phyloP scores from a whole-genome alignment of 371 early-diverging fungal species.

The Rhizopus sp. region DNA sequence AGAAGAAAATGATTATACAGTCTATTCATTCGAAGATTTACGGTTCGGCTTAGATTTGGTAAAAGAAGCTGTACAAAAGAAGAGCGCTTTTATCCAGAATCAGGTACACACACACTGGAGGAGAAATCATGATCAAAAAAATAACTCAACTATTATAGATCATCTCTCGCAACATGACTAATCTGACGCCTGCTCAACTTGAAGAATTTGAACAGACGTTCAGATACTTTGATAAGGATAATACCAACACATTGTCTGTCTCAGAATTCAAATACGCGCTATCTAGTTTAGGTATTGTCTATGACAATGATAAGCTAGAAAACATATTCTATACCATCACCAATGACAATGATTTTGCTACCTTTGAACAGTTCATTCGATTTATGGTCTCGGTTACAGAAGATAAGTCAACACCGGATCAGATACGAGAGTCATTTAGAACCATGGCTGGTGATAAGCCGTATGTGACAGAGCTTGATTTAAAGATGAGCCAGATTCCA shows the following conservation, averaged over 20 bases:
- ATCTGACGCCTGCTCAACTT: constrained; percentile 89
- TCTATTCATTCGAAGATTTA: constrained; percentile 87
- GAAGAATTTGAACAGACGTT: constrained; percentile 93
- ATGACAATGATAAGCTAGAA: constrained; percentile 77
- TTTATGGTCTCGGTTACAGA: constrained; percentile 89
- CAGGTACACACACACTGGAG: constrained; percentile 53
- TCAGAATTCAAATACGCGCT: constrained; percentile 87
- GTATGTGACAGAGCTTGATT: constrained; percentile 75
- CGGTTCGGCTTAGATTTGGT: constrained; percentile 82
- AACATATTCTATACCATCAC: constrained; percentile 66
- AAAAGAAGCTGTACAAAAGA: constrained; percentile 80
- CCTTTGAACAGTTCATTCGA: constrained; percentile 88
- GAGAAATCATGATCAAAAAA: neutral
- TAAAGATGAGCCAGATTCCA: constrained; percentile 68
- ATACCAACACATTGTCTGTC: constrained; percentile 70
- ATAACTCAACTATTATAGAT: constrained; percentile 45
- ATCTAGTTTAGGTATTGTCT: constrained; percentile 82
- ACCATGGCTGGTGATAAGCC: constrained; percentile 85
- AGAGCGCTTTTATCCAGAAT: constrained; percentile 89
- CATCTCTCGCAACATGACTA: constrained; percentile 86
- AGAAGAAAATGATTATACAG: constrained; percentile 93
- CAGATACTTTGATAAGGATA: constrained; percentile 86
- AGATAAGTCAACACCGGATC: constrained; percentile 89
- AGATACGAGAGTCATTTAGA: constrained; percentile 83
- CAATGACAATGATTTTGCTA: constrained; percentile 60